Conservation (phyloP, 2,329 filamentous ascomycete species). For the Magnaporthales sp. region DNA sequence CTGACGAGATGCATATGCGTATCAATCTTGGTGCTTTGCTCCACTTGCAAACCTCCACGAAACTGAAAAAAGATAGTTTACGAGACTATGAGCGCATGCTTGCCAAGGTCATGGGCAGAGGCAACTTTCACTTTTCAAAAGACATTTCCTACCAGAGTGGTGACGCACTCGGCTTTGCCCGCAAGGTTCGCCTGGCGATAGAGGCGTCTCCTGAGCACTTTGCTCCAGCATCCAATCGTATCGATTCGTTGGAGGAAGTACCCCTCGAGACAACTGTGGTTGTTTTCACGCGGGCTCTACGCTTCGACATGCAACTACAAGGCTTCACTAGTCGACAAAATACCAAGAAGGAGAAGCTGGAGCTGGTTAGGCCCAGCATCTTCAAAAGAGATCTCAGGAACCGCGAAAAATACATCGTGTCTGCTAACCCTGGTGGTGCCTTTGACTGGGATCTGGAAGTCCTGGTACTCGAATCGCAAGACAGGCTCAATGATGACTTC, state of each 20-base stretch:
- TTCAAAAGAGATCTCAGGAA: constrained; percentile 5
- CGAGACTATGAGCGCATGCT: constrained; percentile 4
- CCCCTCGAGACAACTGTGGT: constrained; percentile 10
- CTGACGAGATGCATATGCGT: constrained; percentile 9
- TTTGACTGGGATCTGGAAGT: constrained; percentile 28
- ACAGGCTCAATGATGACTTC: constrained; percentile 13
- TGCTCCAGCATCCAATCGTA: neutral
- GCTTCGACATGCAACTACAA: constrained; percentile 13
- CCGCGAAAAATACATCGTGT: constrained; percentile 18
- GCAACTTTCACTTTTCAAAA: constrained; percentile 2
- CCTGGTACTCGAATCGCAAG: constrained; percentile 13
- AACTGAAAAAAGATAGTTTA: neutral
- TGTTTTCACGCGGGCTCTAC: constrained; percentile 11
- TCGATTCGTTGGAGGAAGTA: constrained; percentile 7
- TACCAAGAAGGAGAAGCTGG: neutral
- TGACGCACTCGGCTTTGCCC: neutral
- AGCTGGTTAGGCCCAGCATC: neutral
- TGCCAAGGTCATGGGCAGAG: neutral
- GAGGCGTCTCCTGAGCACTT: constrained; percentile 1
- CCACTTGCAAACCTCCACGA: neutral
- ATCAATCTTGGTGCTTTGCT: constrained; percentile 5
- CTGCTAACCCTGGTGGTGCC: constrained; percentile 22
- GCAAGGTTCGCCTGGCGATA: neutral
- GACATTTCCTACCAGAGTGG: neutral
- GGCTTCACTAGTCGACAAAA: constrained; percentile 8